These are phyloP conservation scores for Iodosphaeria phyllophila DNA, from an alignment of 2,329 filamentous ascomycete species.

Conservation along the genomic window DNA sequence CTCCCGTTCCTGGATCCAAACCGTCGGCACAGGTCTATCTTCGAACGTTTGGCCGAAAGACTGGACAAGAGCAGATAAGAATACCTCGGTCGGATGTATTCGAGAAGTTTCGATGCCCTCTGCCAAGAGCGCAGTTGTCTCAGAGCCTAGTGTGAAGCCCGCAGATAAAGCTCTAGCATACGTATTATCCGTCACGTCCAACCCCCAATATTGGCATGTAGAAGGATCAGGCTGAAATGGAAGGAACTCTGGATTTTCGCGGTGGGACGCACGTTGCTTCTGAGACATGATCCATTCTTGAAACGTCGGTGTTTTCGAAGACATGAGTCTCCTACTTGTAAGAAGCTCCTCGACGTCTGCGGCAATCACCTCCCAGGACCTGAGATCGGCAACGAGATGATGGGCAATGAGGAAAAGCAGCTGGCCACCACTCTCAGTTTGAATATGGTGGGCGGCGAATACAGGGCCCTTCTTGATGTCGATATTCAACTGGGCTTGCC, in stretches of 20 bases:
- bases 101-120: constrained; percentile 25
- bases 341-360: constrained; percentile 31
- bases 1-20: constrained; percentile 37
- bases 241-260: constrained; percentile 11
- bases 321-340: constrained; percentile 22
- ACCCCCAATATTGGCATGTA: constrained; percentile 27
- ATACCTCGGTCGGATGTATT: constrained; percentile 33
- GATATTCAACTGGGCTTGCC: constrained; percentile 22
- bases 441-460: constrained; percentile 29
- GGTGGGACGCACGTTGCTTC: constrained; percentile 15
- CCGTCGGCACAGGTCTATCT: constrained; percentile 26
- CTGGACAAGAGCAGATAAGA: constrained; percentile 32
- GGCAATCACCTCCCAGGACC: constrained; percentile 30
- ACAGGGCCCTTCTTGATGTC: constrained; percentile 30
- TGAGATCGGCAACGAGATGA: constrained; percentile 29
- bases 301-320: constrained; percentile 26
- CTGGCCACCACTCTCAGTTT: constrained; percentile 24
- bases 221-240: constrained; percentile 20
- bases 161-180: constrained; percentile 23
- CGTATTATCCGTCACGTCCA: constrained; percentile 22
- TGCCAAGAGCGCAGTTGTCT: constrained; percentile 22
- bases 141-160: constrained; percentile 23
- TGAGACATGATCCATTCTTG: constrained; percentile 29
- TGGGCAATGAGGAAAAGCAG: constrained; percentile 30
- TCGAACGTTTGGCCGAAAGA: constrained; percentile 36